Conservation (phyloP, 2,329 filamentous ascomycete species). For the Diaporthe destruens region DNA sequence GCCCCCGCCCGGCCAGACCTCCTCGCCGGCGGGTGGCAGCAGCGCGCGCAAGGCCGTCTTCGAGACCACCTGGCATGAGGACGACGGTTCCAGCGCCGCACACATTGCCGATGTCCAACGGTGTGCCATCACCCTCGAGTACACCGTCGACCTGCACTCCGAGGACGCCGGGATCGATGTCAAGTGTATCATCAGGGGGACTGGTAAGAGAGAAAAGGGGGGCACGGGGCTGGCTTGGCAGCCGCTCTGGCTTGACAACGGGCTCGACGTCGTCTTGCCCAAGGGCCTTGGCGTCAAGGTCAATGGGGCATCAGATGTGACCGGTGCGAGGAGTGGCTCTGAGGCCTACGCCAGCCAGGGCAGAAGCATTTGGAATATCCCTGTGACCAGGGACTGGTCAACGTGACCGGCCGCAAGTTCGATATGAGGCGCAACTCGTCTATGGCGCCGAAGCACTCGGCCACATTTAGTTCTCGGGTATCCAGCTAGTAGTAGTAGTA, state of each 20-base stretch:
- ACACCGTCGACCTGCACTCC: not conserved
- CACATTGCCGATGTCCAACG: conserved; percentile 42
- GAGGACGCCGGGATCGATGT: not conserved
- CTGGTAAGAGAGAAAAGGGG: not conserved
- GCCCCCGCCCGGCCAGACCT: conserved; percentile 43
- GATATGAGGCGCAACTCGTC: too few species aligned
- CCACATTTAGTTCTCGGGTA: too few species aligned
- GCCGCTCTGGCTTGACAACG: conserved; percentile 21
- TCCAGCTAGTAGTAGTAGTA: too few species aligned
- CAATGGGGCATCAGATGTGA: not conserved
- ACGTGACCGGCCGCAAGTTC: not conserved
- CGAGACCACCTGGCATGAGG: conserved; percentile 49
- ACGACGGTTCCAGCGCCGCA: conserved; percentile 48
- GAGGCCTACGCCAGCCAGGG: not conserved
- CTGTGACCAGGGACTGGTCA: not conserved
- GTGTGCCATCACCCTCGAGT: conserved; percentile 12
- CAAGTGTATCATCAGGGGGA: not conserved
- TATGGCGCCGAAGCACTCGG: too few species aligned
- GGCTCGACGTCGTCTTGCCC: conserved; percentile 14
- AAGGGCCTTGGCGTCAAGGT: not conserved
- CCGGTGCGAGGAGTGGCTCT: not conserved
- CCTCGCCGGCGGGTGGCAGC: too few species aligned
- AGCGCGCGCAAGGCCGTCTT: conserved; percentile 42
- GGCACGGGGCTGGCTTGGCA: not conserved
- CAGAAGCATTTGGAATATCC: conserved; percentile 13